These are phyloP conservation scores for Starmerella geochares DNA, from an alignment of 805 yeast species.

Conservation along the genomic window DNA sequence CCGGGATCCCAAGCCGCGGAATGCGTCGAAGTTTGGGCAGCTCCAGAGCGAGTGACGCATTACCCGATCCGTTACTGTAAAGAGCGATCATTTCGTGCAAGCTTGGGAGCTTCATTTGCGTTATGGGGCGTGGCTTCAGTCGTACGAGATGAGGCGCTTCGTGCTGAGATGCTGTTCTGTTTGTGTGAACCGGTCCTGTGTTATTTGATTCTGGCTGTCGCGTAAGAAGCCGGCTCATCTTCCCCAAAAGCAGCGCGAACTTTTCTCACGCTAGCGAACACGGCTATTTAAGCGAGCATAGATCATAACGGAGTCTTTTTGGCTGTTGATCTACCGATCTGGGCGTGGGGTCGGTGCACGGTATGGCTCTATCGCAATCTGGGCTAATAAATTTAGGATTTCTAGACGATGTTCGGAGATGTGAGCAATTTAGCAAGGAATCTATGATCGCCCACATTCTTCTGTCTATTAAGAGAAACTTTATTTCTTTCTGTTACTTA, in stretches of 20 bases:
- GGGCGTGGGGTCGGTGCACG: not conserved
- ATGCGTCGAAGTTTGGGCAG: conserved; percentile 1
- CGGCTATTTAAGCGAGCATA: not conserved
- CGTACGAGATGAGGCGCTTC: not conserved
- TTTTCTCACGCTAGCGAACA: not conserved
- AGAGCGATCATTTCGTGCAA: conserved; percentile 1
- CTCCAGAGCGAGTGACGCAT: not conserved
- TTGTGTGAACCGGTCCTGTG: not conserved
- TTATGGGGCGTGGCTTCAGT: not conserved
- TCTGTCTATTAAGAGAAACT: too few relatives aligned
- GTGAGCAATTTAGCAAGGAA: too few relatives aligned
- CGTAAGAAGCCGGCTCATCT: not conserved
- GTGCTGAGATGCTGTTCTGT: not conserved
- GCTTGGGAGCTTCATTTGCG: not conserved
- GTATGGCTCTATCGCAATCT: not conserved
- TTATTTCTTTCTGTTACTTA: not conserved
- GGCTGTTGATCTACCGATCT: conserved; percentile 8
- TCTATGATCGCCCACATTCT: too few relatives aligned
- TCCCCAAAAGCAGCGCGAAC: not conserved
- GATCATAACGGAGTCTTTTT: not conserved
- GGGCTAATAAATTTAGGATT: not conserved
- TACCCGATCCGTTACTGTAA: not conserved
- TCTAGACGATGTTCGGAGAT: too few relatives aligned
- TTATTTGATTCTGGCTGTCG: not conserved
- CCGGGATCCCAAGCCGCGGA: not conserved